A percentile compares a stretch with the other conserved stretches of the same genome.
Evolutionary conservation across 768 basidiomycete genomes (phyloP).

Genomic region (Macrocybe gigantea): DNA sequence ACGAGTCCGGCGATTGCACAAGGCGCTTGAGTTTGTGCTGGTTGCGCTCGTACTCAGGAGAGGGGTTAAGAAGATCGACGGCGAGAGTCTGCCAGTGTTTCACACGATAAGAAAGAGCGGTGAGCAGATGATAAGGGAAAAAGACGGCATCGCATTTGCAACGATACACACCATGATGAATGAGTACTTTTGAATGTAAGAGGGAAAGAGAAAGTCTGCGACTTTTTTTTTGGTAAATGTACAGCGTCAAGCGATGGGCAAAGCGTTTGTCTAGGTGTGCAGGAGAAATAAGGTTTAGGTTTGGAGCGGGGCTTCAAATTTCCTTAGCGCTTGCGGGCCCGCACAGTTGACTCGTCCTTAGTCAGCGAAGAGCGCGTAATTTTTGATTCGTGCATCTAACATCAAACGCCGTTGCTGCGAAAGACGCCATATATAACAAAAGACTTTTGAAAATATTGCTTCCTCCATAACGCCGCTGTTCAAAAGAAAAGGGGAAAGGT

Average conservation of each 20-base stretch:
- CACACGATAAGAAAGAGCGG: background rate
- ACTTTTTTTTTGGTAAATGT: constrained; percentile 25
- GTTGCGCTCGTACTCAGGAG: constrained; percentile 76
- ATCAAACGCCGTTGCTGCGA: background rate
- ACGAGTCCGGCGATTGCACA: constrained; percentile 97
- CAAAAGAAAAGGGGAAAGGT: background rate
- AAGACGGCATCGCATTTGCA: background rate
- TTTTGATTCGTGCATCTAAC: background rate
- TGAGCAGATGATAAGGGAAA: constrained; percentile 2
- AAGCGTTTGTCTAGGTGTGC: constrained; percentile 29
- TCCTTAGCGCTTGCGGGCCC: constrained; percentile 20
- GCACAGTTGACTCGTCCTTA: constrained; percentile 6
- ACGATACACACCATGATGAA: constrained; percentile 23
- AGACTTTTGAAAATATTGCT: too few relatives aligned
- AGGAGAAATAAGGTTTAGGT: constrained; percentile 34
- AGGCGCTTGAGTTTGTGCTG: constrained; percentile 99
- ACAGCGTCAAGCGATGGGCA: constrained; percentile 17
- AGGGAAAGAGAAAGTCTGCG: constrained; percentile 14
- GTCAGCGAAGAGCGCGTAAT: background rate
- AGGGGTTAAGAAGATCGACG: constrained; percentile 96
- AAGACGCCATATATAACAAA: too few relatives aligned
- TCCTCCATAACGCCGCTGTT: too few relatives aligned
- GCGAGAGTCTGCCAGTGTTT: constrained; percentile 71
- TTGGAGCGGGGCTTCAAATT: constrained; percentile 24
- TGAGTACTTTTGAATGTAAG: constrained; percentile 12